phyloP scores from a whole-genome alignment of 1,284 basidiomycete species.

The Sphaerobolus stellatus region DNA sequence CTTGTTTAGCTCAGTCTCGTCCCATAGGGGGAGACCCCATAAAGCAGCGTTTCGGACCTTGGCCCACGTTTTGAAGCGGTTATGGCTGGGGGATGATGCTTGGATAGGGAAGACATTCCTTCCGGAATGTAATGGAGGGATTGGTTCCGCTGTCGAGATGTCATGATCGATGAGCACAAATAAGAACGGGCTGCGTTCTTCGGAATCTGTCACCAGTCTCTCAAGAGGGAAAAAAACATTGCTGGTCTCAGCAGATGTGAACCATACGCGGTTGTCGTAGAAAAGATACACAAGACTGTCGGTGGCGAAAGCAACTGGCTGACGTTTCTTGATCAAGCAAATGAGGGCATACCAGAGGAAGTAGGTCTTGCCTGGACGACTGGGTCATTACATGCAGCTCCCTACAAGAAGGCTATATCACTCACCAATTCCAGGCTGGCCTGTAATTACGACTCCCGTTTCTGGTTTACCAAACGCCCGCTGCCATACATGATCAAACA shows the following conservation, averaged over 20 bases:
- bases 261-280: not conserved
- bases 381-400: not conserved
- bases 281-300: not conserved
- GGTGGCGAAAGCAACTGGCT: not conserved
- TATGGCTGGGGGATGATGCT: not conserved
- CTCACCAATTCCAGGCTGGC: not conserved
- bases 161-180: constrained; percentile 1
- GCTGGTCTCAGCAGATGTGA: not conserved
- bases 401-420: not conserved
- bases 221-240: not conserved
- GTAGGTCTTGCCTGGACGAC: not conserved
- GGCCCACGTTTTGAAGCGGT: not conserved
- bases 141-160: not conserved
- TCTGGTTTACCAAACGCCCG: not conserved
- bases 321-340: not conserved
- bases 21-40: constrained; percentile 2
- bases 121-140: not conserved
- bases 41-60: not conserved
- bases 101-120: not conserved
- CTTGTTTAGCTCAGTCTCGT: constrained; percentile 1
- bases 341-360: not conserved
- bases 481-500: not conserved
- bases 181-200: not conserved
- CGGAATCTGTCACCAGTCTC: not conserved
- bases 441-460: not conserved